Evolutionary conservation across 73 alveolate species (phyloP), one percentile per base, ranked within the genome.

Genomic region (Paramecium sonneborni): DNA sequence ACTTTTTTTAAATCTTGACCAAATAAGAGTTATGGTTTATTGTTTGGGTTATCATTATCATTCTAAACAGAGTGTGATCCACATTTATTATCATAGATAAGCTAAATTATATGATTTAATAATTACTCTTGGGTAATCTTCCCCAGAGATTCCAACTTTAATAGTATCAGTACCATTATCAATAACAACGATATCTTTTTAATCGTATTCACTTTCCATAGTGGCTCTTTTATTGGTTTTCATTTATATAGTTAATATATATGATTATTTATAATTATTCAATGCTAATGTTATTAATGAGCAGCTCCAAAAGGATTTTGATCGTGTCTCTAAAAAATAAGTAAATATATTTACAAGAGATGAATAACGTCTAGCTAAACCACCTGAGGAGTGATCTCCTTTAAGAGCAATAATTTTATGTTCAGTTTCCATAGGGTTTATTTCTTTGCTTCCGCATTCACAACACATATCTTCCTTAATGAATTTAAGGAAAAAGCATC

Each of bases 151-250:
- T 69, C 94, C 94, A 9, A 88, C 87, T 46, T 88, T 88, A 6
- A 88, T 82, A 8, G 94, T 70, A 44, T 88, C 94, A n/a, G 94
- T 82, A 6, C 94, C 94, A 70, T 88, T 88, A 28, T 88, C 94
- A 26, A 88, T 88, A 14, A 88, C 94, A 38, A 88, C 74, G 52
- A 88, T 46, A 44, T 88, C 94, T 30, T 70, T 88, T 12, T 56
- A 52, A 46, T 88, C 94, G 44, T 26, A 67, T 34, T 88, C 94
- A 48, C 94, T 88, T 20, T 88, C 94, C 94, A 88, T 88, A 12
- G 56, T 88, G 21, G 89, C 56, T 28, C 94, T 88, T 52, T 88
- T 88, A 46, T 67, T 88, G 34, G 38, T 82, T 72, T 70, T 88
- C 74, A 72, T 72, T 34, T 52, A 18, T 52, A 18, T 52, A 52